phyloP scores from a whole-genome alignment of 768 basidiomycete species.

The Psilocybe subaeruginosa region DNA sequence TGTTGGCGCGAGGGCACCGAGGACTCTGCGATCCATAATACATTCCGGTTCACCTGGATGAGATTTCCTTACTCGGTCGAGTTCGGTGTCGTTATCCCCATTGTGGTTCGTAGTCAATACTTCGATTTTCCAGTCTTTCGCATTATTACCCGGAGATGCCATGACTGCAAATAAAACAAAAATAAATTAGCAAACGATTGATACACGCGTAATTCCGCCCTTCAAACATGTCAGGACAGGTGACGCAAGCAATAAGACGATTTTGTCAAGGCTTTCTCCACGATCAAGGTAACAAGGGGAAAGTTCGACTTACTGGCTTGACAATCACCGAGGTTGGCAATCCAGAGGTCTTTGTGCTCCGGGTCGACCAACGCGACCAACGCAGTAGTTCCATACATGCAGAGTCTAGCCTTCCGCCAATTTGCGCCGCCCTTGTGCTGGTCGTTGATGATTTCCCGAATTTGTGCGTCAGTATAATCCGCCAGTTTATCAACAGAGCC shows the following conservation, averaged over 20 bases:
- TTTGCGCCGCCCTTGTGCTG: constrained; percentile 58
- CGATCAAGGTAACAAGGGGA: constrained; percentile 3
- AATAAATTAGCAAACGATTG: constrained; percentile 5
- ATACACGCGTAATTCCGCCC: constrained; percentile 1
- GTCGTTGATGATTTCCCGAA: constrained; percentile 67
- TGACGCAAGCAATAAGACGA: not conserved
- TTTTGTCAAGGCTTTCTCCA: not conserved
- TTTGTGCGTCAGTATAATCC: constrained; percentile 56
- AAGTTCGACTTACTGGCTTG: constrained; percentile 61
- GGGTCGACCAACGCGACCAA: constrained; percentile 76
- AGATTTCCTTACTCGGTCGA: constrained; percentile 61
- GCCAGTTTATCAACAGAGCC: constrained; percentile 50
- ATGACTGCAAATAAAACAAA: constrained; percentile 40
- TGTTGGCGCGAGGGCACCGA: constrained; percentile 79
- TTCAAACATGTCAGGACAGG: constrained; percentile 1
- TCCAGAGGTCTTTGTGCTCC: constrained; percentile 68
- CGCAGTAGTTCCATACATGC: constrained; percentile 82
- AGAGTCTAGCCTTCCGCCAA: constrained; percentile 66
- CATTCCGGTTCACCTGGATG: constrained; percentile 77
- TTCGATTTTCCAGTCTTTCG: constrained; percentile 61
- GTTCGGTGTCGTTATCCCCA: constrained; percentile 66
- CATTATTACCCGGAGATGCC: constrained; percentile 46
- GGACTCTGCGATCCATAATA: constrained; percentile 64
- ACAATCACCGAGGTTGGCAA: constrained; percentile 82
- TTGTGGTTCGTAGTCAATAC: constrained; percentile 71